phyloP scores from a whole-genome alignment of 306 rosid genomes.

The Aeschynomene evenia region DNA sequence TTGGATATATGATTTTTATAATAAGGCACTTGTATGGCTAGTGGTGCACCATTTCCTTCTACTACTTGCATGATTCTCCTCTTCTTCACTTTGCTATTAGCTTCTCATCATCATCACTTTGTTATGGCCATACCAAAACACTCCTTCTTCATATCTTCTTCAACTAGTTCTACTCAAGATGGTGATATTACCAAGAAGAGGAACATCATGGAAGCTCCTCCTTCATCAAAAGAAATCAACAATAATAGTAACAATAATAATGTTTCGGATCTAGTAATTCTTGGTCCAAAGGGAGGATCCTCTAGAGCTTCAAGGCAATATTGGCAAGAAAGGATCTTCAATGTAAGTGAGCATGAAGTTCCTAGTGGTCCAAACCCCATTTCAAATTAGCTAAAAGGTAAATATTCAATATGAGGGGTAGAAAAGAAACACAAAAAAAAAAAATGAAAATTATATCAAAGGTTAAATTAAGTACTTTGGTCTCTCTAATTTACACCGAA shows the following conservation, averaged over 20 bases:
- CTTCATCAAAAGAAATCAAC: constrained; percentile 14
- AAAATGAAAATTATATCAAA: too few relatives aligned
- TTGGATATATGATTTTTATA: constrained; percentile 42
- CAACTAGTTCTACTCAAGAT: constrained; percentile 5
- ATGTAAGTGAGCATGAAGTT: constrained; percentile 67
- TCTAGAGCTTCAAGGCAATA: constrained; percentile 30
- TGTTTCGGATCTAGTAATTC: constrained; percentile 26
- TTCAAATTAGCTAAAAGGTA: constrained; percentile 87
- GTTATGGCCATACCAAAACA: constrained; percentile 38
- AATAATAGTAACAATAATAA: too few relatives aligned
- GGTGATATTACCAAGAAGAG: constrained; percentile 25
- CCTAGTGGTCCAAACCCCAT: constrained; percentile 96
- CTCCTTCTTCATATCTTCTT: constrained; percentile 25
- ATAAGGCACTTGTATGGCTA: constrained; percentile 59
- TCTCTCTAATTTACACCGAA: too few relatives aligned
- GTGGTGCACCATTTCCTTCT: constrained; percentile 39
- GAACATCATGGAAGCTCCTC: constrained; percentile 21
- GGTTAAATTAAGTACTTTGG: too few relatives aligned
- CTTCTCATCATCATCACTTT: constrained; percentile 32
- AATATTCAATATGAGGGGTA: constrained; percentile 27
- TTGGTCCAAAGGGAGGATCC: constrained; percentile 25
- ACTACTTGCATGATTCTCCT: constrained; percentile 31
- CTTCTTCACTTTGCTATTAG: constrained; percentile 48
- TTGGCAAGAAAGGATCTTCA: constrained; percentile 54
- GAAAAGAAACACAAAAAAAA: not conserved